These are phyloP conservation scores for Liriodendron chinense DNA, from an alignment of 164 flowering plant genomes.

Conservation along the genomic window DNA sequence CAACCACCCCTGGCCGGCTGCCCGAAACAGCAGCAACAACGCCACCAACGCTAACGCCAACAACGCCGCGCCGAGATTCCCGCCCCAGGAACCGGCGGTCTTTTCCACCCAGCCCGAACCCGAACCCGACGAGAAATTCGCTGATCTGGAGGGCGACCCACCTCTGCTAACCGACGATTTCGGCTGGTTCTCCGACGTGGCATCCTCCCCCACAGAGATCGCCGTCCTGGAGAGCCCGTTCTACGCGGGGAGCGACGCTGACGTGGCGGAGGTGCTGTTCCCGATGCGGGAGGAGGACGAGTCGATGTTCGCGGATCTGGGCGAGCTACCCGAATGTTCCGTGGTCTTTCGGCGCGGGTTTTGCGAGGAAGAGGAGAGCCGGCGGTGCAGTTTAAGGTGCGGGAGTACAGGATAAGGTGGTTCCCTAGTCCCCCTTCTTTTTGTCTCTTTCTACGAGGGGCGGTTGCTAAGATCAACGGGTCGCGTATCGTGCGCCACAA, in stretches of 20 bases:
- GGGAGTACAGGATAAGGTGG: conserved; percentile 36
- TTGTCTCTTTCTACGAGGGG: conserved; percentile 5
- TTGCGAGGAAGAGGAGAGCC: conserved; percentile 23
- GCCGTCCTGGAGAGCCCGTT: conserved; percentile 54
- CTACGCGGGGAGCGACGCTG: conserved; percentile 31
- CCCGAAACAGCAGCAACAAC: conserved; percentile 2
- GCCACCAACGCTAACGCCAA: conserved; percentile 13
- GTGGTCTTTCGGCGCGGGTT: conserved; percentile 55
- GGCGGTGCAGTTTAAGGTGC: conserved; percentile 32
- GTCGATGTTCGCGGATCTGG: conserved; percentile 79
- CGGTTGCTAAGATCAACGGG: conserved; percentile 21
- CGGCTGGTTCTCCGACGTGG: conserved; percentile 26
- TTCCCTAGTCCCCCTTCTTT: neutral
- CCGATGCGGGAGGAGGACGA: conserved; percentile 73
- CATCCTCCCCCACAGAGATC: conserved; percentile 25
- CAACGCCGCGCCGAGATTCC: neutral
- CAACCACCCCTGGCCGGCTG: conserved; percentile 71
- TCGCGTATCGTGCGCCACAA: conserved; percentile 28
- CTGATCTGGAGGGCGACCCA: conserved; percentile 30
- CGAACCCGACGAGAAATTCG: conserved; percentile 25
- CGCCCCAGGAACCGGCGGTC: conserved; percentile 11
- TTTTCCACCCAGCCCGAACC: conserved; percentile 13
- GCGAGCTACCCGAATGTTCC: conserved; percentile 88
- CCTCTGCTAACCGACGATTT: conserved; percentile 29
- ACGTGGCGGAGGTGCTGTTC: conserved; percentile 38